These are phyloP conservation scores for Monilinia polystroma DNA, from an alignment of 2,329 filamentous ascomycete genomes.

Conservation along the genomic window DNA sequence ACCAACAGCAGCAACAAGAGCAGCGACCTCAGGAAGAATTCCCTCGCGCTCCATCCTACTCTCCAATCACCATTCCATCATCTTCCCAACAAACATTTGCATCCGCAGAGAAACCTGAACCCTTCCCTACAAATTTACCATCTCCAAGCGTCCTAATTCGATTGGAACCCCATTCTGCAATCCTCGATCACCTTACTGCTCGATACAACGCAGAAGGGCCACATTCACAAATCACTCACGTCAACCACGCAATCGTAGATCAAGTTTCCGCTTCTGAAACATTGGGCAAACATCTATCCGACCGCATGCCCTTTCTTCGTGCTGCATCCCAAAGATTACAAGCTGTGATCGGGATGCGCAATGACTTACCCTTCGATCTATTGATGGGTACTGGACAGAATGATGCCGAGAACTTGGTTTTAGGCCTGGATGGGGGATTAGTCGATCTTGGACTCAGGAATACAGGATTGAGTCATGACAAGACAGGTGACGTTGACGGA, in stretches of 20 bases:
- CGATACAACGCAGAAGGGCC: conserved; percentile 5
- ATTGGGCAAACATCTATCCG: conserved; percentile 24
- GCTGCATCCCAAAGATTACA: conserved; percentile 29
- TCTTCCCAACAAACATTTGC: background rate
- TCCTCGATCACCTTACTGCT: conserved; percentile 1
- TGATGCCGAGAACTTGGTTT: conserved; percentile 16
- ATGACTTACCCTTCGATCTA: conserved; percentile 30
- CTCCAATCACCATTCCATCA: background rate
- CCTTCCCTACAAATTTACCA: background rate
- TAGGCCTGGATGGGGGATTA: background rate
- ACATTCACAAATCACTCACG: background rate
- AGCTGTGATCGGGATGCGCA: conserved; percentile 30
- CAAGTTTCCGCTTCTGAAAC: conserved; percentile 11
- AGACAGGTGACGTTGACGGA: background rate
- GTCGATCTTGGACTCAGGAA: background rate
- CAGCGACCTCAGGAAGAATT: background rate
- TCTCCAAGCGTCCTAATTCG: conserved; percentile 4
- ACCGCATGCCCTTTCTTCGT: conserved; percentile 27
- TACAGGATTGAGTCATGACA: too few relatives aligned
- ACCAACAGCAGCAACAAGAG: background rate
- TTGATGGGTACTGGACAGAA: conserved; percentile 8
- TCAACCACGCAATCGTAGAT: background rate
- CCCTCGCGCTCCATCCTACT: background rate
- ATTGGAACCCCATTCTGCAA: background rate
- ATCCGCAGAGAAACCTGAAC: background rate